phyloP scores from a whole-genome alignment of 2,329 filamentous ascomycete species.

The Aureobasidium melanogenum region DNA sequence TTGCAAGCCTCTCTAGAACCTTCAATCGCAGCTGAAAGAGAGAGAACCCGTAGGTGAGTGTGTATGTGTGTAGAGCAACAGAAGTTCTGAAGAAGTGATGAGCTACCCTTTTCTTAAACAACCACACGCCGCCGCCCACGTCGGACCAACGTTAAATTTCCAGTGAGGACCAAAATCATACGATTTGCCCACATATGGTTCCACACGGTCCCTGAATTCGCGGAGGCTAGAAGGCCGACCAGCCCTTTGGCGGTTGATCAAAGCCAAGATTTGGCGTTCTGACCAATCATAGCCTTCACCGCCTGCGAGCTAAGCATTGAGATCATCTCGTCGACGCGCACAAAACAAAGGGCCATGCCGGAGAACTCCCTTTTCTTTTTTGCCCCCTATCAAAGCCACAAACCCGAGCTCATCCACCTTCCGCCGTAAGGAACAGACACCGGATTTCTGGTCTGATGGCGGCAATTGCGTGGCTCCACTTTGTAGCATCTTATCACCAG shows the following conservation, averaged over 20 bases:
- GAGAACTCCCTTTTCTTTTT: neutral
- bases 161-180: conserved; percentile 6
- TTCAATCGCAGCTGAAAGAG: neutral
- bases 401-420: neutral
- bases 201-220: neutral
- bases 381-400: neutral
- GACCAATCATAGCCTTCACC: neutral
- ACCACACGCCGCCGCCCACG: neutral
- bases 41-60: neutral
- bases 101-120: conserved; percentile 2
- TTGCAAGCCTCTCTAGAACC: conserved; percentile 1
- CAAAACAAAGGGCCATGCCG: neutral
- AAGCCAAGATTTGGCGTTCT: neutral
- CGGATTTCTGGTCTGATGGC: neutral
- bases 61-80: neutral
- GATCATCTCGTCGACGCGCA: neutral
- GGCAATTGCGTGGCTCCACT: neutral
- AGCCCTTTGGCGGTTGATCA: neutral
- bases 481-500: neutral
- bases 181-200: conserved; percentile 2
- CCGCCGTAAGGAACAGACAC: neutral
- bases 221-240: conserved; percentile 6
- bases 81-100: neutral
- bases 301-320: neutral
- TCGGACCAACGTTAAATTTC: conserved; percentile 5